Base-by-base conservation (phyloP, 1,284 basidiomycete species). In the Ceratobasidium sp. region DNA sequence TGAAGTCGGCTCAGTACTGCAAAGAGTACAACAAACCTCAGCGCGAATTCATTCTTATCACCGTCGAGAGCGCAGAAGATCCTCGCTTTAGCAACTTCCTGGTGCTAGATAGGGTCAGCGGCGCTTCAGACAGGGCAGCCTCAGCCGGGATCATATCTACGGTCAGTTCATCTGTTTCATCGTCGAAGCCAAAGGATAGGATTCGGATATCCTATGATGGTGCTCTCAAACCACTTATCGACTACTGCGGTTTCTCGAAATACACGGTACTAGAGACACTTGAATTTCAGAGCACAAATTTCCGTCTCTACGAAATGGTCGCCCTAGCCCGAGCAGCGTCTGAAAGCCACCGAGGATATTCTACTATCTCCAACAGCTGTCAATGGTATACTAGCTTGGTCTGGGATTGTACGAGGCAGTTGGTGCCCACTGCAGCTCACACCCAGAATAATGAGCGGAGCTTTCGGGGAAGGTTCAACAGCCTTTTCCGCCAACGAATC, bases 331-430 rank as follows among this genome's bases (percentile, higher is more conserved):
- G 40, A 39, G 60, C 60, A 9, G n/a, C 60, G 28, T 63, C 60
- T 33, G 18, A 33, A 12, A 40, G 28, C 33, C 60, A n/a, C 13
- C 28, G 13, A 63, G 40, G 13, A 18, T 60, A 71, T 55, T n/a
- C 20, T 26, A n/a, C 56, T 6, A 42, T 71, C 10, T 58, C 23
- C 18, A 42, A 28, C 20, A 53, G 26, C 33, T 56, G 51, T n/a
- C 42, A 71, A 23, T 71, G 69, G 69, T 71, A 40, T 39, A 55
- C 69, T 18, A 56, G 51, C 39, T 58, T 58, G 69, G 33, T 71
- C 3, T 71, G 69, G 69, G 69, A 71, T 18, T 46, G 26, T 26
- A 60, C 56, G 26, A 26, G 56, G 18, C 69, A 55, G 26, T 18
- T 71, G 9, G 15, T 20, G 26, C 42, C 46, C 55, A 51, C 13